A percentile compares a stretch with the other conserved stretches of the same genome.
These are phyloP conservation scores for Calonectria honghensis DNA, from an alignment of 2,329 filamentous ascomycete species.

Conservation along the genomic window DNA sequence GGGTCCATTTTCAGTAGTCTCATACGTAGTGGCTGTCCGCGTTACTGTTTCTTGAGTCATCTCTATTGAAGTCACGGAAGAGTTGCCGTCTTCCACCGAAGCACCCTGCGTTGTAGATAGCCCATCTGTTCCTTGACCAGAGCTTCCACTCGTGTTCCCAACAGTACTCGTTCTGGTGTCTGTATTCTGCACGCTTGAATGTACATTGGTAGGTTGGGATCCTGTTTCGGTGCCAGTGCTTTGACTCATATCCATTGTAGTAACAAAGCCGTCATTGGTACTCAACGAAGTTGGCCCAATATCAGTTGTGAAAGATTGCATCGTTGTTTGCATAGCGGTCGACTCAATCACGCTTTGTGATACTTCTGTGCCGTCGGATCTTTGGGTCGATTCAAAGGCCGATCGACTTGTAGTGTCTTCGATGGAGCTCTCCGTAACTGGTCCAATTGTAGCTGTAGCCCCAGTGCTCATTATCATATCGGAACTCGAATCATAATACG, in stretches of 20 bases:
- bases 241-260: too few relatives aligned
- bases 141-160: neutral
- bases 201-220: neutral
- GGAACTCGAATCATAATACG: neutral
- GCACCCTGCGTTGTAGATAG: neutral
- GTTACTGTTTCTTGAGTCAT: neutral
- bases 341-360: neutral
- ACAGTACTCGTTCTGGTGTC: neutral
- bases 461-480: neutral
- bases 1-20: neutral
- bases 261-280: neutral
- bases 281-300: too few relatives aligned
- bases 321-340: neutral
- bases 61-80: neutral
- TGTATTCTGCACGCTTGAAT: neutral
- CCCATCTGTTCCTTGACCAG: neutral
- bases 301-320: neutral
- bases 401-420: neutral
- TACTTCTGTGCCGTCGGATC: too few relatives aligned
- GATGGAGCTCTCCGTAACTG: neutral
- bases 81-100: neutral
- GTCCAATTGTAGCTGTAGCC: neutral
- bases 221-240: neutral
- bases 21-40: neutral
- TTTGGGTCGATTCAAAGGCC: neutral